Evolutionary conservation across 352 stramenopile genomes (phyloP), one percentile per base, ranked within the genome.

Genomic region (Pythium volutum): DNA sequence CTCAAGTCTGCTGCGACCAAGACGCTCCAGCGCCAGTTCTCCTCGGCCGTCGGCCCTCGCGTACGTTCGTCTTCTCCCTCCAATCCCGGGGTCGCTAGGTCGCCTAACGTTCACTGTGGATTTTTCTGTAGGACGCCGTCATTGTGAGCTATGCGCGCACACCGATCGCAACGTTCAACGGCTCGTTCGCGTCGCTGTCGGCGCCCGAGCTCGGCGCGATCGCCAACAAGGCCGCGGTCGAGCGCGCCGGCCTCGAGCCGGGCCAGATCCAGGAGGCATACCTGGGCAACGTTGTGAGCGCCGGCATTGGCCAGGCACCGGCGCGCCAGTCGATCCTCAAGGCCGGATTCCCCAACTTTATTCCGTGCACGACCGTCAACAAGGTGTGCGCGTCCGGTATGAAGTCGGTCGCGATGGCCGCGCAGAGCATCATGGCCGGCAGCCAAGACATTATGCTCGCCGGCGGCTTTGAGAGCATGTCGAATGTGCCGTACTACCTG

Each of bases 401-500:
- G 90, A 98, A 98, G 73, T 55, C 85, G 38, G 41, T 94, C 59
- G 81, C 83, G 4, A 76, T 98, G 58, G 85, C 75, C 2, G 73
- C 93, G 43, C 88, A 97, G 76, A 93, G 82, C 62, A 90, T 99
- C 47, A 85, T 92, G 76, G 80, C 77, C 20, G 86, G 86, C 47
- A 88, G 78, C 64, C 78, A 88, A 67, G 81, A 95, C 60, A 76
- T 97, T 27, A 82, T 98, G 50, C 75, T 99, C 25, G 92, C 93
- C 10, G 97, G 96, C 43, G 96, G 97, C 27, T 98, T 99, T 58
- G 97, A 99, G 84, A 97, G 85, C 73, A 99, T 99, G 97, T 93
- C 82, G 33, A 99, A 99, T 72, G 89, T 98, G 62, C 97, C 97
- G 22, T 95, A 99, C 75, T 99, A 99, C 79, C 69, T 99, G 23